Base-by-base conservation (phyloP, 352 stramenopile genomes). In the Phytophthora macrochlamydospora region DNA sequence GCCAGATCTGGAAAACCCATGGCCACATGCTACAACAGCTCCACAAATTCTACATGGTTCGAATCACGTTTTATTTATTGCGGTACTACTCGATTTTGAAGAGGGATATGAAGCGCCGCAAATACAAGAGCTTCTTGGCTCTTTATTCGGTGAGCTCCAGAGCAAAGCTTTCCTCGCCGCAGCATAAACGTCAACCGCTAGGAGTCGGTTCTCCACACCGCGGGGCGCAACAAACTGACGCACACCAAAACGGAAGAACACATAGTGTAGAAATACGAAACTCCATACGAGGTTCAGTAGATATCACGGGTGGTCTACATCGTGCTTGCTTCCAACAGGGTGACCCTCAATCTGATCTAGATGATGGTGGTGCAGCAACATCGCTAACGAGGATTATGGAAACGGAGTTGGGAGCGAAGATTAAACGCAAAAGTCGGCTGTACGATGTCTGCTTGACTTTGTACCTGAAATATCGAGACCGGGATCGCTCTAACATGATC, bases 31-130 rank as follows among this genome's bases (percentile, higher is more conserved):
- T 94, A 12, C 83, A 87, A 40, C 67, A 74, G 3, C 67, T 87
- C 9, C 80, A 87, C 67, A 85, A 86, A 37, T 68, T 71, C 40
- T 89, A 89, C 51, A 89, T 84, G 71, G 80, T 87, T 9, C 70
- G 56, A 45, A 51, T 88, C 28, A 78, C 80, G 8, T 85, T 89
- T 42, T 79, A 75, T 40, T 46, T 91, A 4, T 71, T 83, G 49
- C 69, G 80, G n/a, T 91, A 91, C 48, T 85, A 79, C 52, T 65
- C 76, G 4, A 88, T 89, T 60, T 69, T 91, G 45, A 81, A 81
- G 29, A 68, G 51, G 14, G 82, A 89, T 65, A 74, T 89, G 56
- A 62, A 67, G 13, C 61, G 64, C 13, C 78, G 79, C 1, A 62
- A 76, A 38, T 66, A 77, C 48, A 73, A 76, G 51, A 85, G 62